Evolutionary conservation across 345 rosid species (phyloP), one percentile per base, ranked within the genome.

Genomic region (Camelina laxa): DNA sequence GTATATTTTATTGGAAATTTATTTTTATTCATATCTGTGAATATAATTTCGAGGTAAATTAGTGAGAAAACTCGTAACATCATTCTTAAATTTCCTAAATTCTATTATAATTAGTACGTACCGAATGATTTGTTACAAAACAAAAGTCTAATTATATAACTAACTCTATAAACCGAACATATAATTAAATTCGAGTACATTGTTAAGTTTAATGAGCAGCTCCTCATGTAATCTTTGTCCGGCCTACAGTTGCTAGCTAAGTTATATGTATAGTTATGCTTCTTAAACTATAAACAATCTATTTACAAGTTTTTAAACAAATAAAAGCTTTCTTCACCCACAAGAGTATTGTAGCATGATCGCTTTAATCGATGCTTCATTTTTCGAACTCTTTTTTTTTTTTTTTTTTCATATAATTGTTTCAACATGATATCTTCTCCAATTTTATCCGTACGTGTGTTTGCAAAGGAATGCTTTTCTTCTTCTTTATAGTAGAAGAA

Each of bases 401-500:
- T 15, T 15, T 27, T 14, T 15, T n/a, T 66, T 69, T 69, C 42
- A 5, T 27, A 31, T 24, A 33, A 7, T 30, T 57, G 42, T 17
- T 69, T 56, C 38, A 30, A 44, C 39, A 63, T 63, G 44, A 69
- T 56, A 69, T 69, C 15, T 8, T 57, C 27, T 57, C 9, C n/a
- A 1, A 9, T 56, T 42, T 42, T 30, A 30, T 11, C 3, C 55
- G 63, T 30, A 55, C 31, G 45, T 30, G 55, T 42, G 55, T 30
- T 57, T 69, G 73, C 55, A 57, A 24, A 20, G 59, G 45, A 14
- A 33, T 58, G 11, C 2, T 14, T 30, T 19, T 33, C 36, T 45
- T 31, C 65, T 70, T 57, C 21, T 35, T 19, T 58, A 14, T 45
- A 31, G 56, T 33, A 58, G 17, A 31, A 48, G 69, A 65, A 48